Evolutionary conservation across 768 basidiomycete genomes (phyloP), one percentile per base, ranked within the genome.

Genomic region (Naganishia randhawae): DNA sequence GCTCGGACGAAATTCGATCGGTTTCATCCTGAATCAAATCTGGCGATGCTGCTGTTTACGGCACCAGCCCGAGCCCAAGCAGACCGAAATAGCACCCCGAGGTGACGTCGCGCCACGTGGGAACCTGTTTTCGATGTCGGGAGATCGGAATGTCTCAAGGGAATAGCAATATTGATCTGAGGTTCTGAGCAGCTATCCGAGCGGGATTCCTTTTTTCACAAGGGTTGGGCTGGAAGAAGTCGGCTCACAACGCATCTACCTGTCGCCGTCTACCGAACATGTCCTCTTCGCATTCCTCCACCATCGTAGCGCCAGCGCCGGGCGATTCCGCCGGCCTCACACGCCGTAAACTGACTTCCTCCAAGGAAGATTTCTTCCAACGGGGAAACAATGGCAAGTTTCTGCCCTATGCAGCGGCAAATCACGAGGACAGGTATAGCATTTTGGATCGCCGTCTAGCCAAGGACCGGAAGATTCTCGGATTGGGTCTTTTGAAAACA

Each of bases 401-500:
- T 35, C 37, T 51, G 32, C 64, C 64, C 27, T 53, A 52, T 65
- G 48, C 37, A 13, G 51, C 39, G n/a, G 50, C 32, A 10, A 35
- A 27, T 10, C 33, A 65, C 27, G 33, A 33, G 35, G 64, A 65
- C 33, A 32, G 50, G 50, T 41, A 65, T 52, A 35, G 50, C n/a
- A 37, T 65, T 22, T 25, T 53, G n/a, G 51, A 51, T 52, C 17
- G n/a, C 19, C 42, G 27, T 5, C 22, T 19, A 19, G 32, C 50
- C 33, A 65, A 65, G 64, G 64, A 65, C 22, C 32, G 64, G 32
- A 65, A 53, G 50, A 65, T 50, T 8, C 22, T 65, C 17, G 64
- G 64, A 3, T 22, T 52, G 39, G 48, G 51, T 27, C 70, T 61
- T n/a, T 39, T 69, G 39, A 63, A 68, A 45, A 69, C 63, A 27